Evolutionary conservation across 768 basidiomycete genomes (phyloP).

Genomic region (Auricularia auricula-judae): DNA sequence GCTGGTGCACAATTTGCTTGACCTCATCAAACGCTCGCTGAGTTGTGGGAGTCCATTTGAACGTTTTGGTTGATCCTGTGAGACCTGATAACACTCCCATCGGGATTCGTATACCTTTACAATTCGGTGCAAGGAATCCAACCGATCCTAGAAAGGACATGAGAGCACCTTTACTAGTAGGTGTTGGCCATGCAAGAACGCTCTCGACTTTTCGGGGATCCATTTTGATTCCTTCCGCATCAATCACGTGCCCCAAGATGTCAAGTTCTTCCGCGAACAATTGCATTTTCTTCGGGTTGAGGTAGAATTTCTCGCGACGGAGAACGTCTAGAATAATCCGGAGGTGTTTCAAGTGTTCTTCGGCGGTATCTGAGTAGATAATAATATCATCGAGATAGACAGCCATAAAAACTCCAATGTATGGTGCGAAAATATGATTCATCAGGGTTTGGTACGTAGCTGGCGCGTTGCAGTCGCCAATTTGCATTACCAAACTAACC

Average conservation of each 20-base stretch:
- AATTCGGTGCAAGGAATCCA: conserved; percentile 11
- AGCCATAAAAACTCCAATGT: conserved; percentile 22
- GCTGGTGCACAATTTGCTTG: conserved; percentile 7
- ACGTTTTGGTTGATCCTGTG: background rate
- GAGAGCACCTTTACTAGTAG: conserved; percentile 8
- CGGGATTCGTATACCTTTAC: conserved; percentile 5
- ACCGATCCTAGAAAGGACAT: conserved; percentile 12
- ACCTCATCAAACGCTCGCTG: conserved; percentile 13
- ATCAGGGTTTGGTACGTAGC: conserved; percentile 34
- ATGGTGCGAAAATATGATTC: conserved; percentile 26
- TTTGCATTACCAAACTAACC: conserved; percentile 20
- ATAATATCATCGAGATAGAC: conserved; percentile 27
- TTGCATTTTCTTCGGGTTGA: conserved; percentile 22
- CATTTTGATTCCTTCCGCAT: conserved; percentile 14
- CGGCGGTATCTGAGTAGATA: conserved; percentile 19
- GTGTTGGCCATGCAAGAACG: conserved; percentile 13
- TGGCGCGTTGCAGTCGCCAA: conserved; percentile 19
- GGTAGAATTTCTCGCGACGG: conserved; percentile 22
- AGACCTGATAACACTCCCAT: no score
- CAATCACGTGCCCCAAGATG: conserved; percentile 10
- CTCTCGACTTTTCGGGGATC: conserved; percentile 14
- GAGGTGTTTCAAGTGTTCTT: conserved; percentile 21
- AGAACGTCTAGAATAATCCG: conserved; percentile 23
- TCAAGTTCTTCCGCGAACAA: conserved; percentile 21
- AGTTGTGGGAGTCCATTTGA: conserved; percentile 8